Conservation (phyloP, 129 eudicot species). For the Rutidosis leptorrhynchoides region DNA sequence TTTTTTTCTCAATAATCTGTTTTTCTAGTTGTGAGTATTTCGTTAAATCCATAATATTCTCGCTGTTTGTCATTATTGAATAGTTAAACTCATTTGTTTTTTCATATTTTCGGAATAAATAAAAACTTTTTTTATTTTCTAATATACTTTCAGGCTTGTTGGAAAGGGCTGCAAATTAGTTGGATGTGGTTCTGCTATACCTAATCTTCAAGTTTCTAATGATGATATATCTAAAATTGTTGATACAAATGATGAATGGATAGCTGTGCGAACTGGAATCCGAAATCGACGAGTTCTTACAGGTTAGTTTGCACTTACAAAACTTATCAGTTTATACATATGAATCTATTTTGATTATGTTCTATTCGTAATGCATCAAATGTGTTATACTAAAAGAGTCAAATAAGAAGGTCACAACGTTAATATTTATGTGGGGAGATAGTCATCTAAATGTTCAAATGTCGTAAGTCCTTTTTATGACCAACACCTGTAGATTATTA, state of each 20-base stretch:
- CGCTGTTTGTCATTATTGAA: too few species aligned
- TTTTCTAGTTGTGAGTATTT: too few species aligned
- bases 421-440: not conserved
- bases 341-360: too few species aligned
- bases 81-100: slow-evolving; percentile 2
- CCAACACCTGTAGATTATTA: too few species aligned
- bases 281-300: slow-evolving; percentile 74
- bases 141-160: slow-evolving; percentile 39
- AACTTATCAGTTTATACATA: not conserved
- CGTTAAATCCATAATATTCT: too few species aligned
- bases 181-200: slow-evolving; percentile 96
- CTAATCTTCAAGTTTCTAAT: slow-evolving; percentile 62
- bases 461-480: not conserved
- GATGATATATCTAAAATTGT: slow-evolving; percentile 84
- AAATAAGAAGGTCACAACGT: not conserved
- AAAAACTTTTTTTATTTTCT: not conserved
- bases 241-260: slow-evolving; percentile 97
- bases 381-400: not conserved
- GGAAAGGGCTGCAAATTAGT: slow-evolving; percentile 77
- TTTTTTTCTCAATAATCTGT: too few species aligned
- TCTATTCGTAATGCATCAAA: not conserved
- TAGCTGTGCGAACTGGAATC: slow-evolving; percentile 82
- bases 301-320: slow-evolving; percentile 40
- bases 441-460: not conserved
- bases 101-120: not conserved